A percentile compares a stretch with the other conserved stretches of the same genome.
Evolutionary conservation across 768 basidiomycete genomes (phyloP).

Genomic region (Sporobolomyces roseus): DNA sequence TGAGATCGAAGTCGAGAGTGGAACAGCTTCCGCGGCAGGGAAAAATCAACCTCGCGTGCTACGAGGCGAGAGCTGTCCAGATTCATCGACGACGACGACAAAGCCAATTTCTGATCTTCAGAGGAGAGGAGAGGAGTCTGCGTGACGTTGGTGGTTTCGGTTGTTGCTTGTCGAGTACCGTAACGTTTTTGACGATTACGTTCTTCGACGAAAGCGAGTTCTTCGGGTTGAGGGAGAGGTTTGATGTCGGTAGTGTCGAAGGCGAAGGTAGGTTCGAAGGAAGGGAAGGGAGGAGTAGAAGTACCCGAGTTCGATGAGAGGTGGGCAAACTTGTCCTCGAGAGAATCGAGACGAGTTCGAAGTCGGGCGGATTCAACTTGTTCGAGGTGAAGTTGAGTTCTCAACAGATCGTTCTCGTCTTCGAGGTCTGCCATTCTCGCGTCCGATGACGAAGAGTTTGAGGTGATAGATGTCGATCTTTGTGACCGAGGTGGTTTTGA

Average conservation of each 20-base stretch:
- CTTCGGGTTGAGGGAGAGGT: constrained; percentile 25
- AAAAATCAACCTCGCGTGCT: constrained; percentile 41
- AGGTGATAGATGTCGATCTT: constrained; percentile 1
- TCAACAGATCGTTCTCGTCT: constrained; percentile 34
- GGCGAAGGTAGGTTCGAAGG: constrained; percentile 37
- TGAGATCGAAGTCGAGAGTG: constrained; percentile 2
- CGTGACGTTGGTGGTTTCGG: neutral
- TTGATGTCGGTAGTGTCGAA: constrained; percentile 27
- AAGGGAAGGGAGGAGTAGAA: neutral
- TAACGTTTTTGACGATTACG: constrained; percentile 23
- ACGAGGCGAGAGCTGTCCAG: constrained; percentile 39
- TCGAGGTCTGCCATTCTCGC: constrained; percentile 33
- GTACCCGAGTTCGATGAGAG: too few species aligned
- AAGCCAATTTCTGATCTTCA: neutral
- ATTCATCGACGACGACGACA: neutral
- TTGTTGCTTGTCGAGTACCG: too few species aligned
- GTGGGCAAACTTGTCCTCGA: too few species aligned
- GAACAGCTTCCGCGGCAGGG: constrained; percentile 43
- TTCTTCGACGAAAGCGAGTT: constrained; percentile 26
- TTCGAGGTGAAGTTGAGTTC: constrained; percentile 36
- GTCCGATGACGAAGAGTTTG: neutral
- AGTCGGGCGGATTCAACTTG: constrained; percentile 23
- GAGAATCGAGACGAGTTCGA: constrained; percentile 14
- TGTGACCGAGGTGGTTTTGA: constrained; percentile 4
- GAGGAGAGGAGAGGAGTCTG: constrained; percentile 1